Conservation (phyloP, 2,329 filamentous ascomycete genomes). For the Sarocladium brachiariae region DNA sequence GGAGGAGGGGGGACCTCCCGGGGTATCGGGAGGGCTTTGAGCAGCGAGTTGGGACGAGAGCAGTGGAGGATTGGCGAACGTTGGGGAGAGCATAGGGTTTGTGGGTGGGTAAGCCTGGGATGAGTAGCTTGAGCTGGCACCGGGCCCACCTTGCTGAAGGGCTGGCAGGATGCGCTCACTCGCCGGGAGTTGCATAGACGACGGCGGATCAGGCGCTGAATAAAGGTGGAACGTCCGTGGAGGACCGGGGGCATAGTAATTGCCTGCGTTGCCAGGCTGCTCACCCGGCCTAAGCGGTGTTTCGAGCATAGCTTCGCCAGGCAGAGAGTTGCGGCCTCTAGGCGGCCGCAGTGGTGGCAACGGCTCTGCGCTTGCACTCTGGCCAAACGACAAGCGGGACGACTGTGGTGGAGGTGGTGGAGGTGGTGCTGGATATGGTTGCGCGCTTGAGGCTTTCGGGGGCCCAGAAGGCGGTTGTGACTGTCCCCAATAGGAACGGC, state of each 20-base stretch:
- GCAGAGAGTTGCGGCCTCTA: constrained; percentile 26
- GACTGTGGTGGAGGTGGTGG: constrained; percentile 15
- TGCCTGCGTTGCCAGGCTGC: constrained; percentile 16
- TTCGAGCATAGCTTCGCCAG: constrained; percentile 27
- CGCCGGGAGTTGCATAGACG: constrained; percentile 17
- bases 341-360: constrained; percentile 33
- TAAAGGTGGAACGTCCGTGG: constrained; percentile 26
- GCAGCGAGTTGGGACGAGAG: constrained; percentile 20
- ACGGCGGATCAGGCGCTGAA: constrained; percentile 21
- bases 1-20: constrained; percentile 23
- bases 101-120: neutral
- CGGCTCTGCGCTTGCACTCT: constrained; percentile 27
- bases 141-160: constrained; percentile 21
- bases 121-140: constrained; percentile 22
- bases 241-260: constrained; percentile 26
- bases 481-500: constrained; percentile 25
- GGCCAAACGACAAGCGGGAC: constrained; percentile 29
- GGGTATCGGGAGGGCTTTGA: constrained; percentile 29
- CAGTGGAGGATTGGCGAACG: constrained; percentile 25
- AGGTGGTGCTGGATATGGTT: constrained; percentile 10
- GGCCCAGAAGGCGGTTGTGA: constrained; percentile 16
- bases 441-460: constrained; percentile 1
- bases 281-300: constrained; percentile 22
- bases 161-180: constrained; percentile 29
- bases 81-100: constrained; percentile 25